Conservation (phyloP, 148 eudicot genomes). For the Camellia sinensis region DNA sequence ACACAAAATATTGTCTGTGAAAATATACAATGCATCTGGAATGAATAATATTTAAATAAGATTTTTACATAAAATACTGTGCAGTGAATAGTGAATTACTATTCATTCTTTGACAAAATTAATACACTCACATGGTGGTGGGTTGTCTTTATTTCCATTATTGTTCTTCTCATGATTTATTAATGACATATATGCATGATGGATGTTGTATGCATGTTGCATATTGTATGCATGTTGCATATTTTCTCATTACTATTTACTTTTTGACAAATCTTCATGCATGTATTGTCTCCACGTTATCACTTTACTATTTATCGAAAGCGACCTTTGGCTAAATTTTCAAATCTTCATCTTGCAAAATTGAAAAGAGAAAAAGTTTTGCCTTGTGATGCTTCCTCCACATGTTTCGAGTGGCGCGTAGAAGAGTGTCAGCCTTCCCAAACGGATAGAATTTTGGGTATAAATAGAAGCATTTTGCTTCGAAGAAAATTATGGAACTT, state of each 20-base stretch:
- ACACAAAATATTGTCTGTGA: not conserved
- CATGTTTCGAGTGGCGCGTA: not conserved
- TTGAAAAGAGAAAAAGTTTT: not conserved
- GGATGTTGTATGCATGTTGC: not conserved
- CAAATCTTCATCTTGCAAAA: too few relatives aligned
- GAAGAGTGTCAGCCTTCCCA: not conserved
- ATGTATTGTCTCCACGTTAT: not conserved
- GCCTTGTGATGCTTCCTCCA: not conserved
- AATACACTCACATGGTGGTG: not conserved
- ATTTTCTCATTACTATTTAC: not conserved
- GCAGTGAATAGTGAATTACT: not conserved
- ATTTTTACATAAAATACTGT: not conserved
- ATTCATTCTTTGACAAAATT: not conserved
- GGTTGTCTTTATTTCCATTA: not conserved
- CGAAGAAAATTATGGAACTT: too few relatives aligned
- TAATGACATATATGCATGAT: too few relatives aligned
- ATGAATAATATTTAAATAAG: not conserved
- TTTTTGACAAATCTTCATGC: too few relatives aligned
- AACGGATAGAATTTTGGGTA: not conserved
- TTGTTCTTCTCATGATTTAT: not conserved
- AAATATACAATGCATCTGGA: too few relatives aligned
- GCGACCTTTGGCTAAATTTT: not conserved
- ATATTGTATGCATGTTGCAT: not conserved
- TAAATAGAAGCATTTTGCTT: too few relatives aligned
- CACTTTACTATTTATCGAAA: too few relatives aligned